Evolutionary conservation across 345 rosid species (phyloP).

Genomic region (Kandelia obovata): DNA sequence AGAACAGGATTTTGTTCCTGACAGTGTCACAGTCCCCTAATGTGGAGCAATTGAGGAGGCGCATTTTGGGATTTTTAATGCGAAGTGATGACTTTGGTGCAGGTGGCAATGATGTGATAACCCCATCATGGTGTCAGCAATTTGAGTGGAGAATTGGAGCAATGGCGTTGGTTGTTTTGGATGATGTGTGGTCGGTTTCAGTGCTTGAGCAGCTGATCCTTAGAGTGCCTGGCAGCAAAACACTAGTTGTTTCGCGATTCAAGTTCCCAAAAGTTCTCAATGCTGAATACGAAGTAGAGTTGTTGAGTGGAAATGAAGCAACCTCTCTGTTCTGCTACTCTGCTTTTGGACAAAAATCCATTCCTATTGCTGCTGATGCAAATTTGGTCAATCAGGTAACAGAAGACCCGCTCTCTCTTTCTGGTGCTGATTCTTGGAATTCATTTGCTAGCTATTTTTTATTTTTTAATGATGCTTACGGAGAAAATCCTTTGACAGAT

Average conservation of each 20-base stretch:
- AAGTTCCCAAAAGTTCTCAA: slow-evolving; percentile 42
- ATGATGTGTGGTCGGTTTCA: slow-evolving; percentile 73
- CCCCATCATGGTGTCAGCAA: slow-evolving; percentile 38
- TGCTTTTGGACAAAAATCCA: slow-evolving; percentile 62
- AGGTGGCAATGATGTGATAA: slow-evolving; percentile 12
- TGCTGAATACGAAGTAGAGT: slow-evolving; percentile 51
- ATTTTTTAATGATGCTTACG: slow-evolving; percentile 5
- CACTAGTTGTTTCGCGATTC: slow-evolving; percentile 73
- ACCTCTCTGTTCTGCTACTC: slow-evolving; percentile 59
- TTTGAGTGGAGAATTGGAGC: slow-evolving; percentile 27
- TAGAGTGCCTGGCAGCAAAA: slow-evolving; percentile 51
- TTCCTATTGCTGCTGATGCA: slow-evolving; percentile 51
- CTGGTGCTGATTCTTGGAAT: not conserved
- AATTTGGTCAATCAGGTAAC: slow-evolving; percentile 65
- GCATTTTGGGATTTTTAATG: slow-evolving; percentile 38
- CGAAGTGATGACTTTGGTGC: slow-evolving; percentile 36
- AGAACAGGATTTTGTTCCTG: slow-evolving; percentile 53
- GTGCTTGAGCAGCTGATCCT: slow-evolving; percentile 60
- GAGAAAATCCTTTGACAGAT: slow-evolving; percentile 39
- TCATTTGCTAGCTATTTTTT: not conserved
- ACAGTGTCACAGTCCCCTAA: slow-evolving; percentile 85
- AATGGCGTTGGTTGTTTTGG: slow-evolving; percentile 55
- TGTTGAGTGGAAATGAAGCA: slow-evolving; percentile 62
- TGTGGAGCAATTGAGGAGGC: slow-evolving; percentile 43
- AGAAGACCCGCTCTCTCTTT: not conserved